These are phyloP conservation scores for Solanum aculeatissimum DNA, from an alignment of 305 asterid genomes.

Conservation along the genomic window DNA sequence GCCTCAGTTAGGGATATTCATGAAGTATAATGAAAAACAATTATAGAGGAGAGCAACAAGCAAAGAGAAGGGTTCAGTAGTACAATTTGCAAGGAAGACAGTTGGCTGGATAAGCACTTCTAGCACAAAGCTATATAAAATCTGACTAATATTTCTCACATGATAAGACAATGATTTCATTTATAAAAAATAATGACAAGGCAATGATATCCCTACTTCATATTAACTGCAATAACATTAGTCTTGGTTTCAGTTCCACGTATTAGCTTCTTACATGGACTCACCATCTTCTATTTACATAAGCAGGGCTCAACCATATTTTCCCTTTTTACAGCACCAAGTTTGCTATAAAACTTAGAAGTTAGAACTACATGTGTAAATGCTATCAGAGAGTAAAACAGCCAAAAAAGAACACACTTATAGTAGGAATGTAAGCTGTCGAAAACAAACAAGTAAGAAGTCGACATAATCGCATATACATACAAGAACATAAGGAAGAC, in stretches of 20 bases:
- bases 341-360: background rate
- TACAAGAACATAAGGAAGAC: conserved; percentile 82
- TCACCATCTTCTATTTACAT: background rate
- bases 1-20: background rate
- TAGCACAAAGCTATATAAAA: background rate
- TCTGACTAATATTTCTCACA: background rate
- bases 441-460: conserved; percentile 1
- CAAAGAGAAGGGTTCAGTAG: background rate
- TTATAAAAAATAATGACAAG: background rate
- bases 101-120: background rate
- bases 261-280: background rate
- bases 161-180: background rate
- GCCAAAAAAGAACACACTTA: background rate
- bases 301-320: background rate
- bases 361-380: background rate
- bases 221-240: background rate
- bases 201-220: background rate
- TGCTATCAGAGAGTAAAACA: background rate
- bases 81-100: background rate
- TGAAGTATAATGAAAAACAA: background rate
- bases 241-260: background rate
- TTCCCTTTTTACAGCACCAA: background rate
- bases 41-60: background rate
- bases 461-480: conserved; percentile 12
- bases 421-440: background rate